A percentile compares a stretch with the other conserved stretches of the same genome.
These are phyloP conservation scores for Yamadazyma siamensis DNA, from an alignment of 1,139 yeast species.

Conservation along the genomic window DNA sequence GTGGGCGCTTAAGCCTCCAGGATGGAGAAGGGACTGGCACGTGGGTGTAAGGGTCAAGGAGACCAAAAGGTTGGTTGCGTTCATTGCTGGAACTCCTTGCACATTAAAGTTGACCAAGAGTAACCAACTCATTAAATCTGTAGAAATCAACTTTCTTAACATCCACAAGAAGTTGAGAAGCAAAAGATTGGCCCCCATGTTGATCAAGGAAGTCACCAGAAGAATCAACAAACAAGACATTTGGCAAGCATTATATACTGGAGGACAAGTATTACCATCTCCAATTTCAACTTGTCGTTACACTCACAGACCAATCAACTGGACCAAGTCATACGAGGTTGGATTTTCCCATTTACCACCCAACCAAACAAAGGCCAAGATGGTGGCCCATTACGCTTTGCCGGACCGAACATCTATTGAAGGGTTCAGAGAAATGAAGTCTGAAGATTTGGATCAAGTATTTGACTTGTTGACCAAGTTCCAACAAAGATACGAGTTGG, in stretches of 20 bases:
- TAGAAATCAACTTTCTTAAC: constrained; percentile 90
- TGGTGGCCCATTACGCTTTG: constrained; percentile 76
- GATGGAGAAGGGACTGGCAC: constrained; percentile 87
- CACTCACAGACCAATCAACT: constrained; percentile 89
- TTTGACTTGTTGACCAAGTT: constrained; percentile 55
- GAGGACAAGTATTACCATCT: constrained; percentile 86
- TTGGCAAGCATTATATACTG: constrained; percentile 97
- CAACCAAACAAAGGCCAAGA: constrained; percentile 71
- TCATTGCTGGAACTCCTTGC: constrained; percentile 88
- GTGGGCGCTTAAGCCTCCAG: constrained; percentile 96
- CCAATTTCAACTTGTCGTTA: constrained; percentile 91
- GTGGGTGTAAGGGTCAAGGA: constrained; percentile 86
- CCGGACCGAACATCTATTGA: constrained; percentile 55
- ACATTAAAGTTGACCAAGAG: constrained; percentile 58
- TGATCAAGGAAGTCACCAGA: constrained; percentile 92
- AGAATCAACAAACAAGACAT: constrained; percentile 79
- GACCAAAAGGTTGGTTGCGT: constrained; percentile 79
- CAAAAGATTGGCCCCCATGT: constrained; percentile 91
- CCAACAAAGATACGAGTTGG: constrained; percentile 67
- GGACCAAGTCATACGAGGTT: constrained; percentile 86
- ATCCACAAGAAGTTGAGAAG: constrained; percentile 91
- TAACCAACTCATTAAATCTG: constrained; percentile 53
- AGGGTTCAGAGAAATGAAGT: constrained; percentile 65
- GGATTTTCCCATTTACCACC: constrained; percentile 83
- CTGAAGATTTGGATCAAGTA: constrained; percentile 64